Evolutionary conservation across 192 early-diverging fungal genomes (phyloP), one percentile per base, ranked within the genome.

Genomic region (Umbelopsis vinacea): DNA sequence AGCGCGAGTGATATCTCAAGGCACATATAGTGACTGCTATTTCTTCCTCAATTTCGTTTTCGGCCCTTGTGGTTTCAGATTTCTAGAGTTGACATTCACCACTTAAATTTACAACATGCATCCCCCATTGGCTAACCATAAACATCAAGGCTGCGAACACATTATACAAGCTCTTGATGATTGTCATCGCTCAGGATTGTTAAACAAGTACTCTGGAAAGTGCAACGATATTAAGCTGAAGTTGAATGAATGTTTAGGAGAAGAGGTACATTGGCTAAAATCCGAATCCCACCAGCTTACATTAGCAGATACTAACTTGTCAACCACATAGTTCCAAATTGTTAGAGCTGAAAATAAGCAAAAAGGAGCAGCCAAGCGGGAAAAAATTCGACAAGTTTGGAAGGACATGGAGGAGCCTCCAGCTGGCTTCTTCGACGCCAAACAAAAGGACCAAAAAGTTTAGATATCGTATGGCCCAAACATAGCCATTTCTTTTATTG

Each of bases 91-190:
- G 26, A 19, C 19, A 63, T 35, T 37, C 10, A 11, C 17, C 57
- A 37, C 11, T 2, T 8, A 24, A 63, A 3, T 63, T 37, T 9
- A 3, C 22, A 67, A 11, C 29, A 83, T 83, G 82, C 82, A 83
- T 67, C 82, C 82, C 47, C 75, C 53, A 35, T 69, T 83, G 67
- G 76, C 69, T 43, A 40, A 52, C 15, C 82, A 83, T 69, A 77
- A 72, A 67, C 76, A 83, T 40, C 72, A 72, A 80, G 76, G 79
- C 37, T 88, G 86, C 67, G 77, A 86, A 21, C 80, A 82, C 12
- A 71, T 84, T 23, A 88, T 88, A 73, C 68, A 81, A 48, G 78
- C 83, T n/a, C 73, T 88, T 21, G 84, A 88, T 22, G 70, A 83
- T 21, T 88, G 86, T 60, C 86, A 88, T 71, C 38, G 70, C 24